phyloP scores from a whole-genome alignment of 768 basidiomycete species.

The Dendrothele bispora region DNA sequence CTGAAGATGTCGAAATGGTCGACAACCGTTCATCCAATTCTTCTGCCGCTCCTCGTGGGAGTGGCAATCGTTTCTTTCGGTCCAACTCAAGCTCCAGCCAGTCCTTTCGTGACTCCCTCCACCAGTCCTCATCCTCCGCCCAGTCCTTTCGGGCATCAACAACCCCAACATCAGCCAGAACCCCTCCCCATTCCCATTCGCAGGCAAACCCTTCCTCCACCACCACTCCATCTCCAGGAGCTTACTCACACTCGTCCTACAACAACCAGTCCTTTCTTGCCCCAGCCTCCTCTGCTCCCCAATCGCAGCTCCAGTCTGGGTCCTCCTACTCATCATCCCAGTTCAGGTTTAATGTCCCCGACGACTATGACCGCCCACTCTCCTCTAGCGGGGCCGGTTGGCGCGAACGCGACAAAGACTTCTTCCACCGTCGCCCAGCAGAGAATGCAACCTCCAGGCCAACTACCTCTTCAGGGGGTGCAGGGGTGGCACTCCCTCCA shows the following conservation, averaged over 20 bases:
- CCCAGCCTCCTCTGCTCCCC: constrained; percentile 43
- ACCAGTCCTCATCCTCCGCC: constrained; percentile 4
- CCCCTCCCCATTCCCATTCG: neutral
- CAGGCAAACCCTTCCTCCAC: neutral
- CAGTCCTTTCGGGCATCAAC: constrained; percentile 20
- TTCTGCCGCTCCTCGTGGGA: constrained; percentile 11
- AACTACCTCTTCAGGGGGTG: neutral
- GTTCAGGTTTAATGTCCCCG: constrained; percentile 30
- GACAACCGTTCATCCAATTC: constrained; percentile 17
- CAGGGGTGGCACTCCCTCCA: constrained; percentile 6
- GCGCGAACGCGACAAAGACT: no score
- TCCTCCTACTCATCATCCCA: constrained; percentile 58
- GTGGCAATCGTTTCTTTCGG: constrained; percentile 15
- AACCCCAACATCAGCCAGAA: neutral
- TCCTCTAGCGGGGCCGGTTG: constrained; percentile 28
- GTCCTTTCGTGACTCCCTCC: constrained; percentile 11
- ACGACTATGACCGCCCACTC: neutral
- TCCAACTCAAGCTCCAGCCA: no score
- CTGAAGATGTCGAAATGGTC: no score
- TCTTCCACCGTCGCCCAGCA: constrained; percentile 24
- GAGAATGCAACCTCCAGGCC: constrained; percentile 40
- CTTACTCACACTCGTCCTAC: constrained; percentile 41
- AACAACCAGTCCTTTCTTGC: constrained; percentile 78
- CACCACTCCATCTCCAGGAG: constrained; percentile 58
- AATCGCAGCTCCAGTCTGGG: constrained; percentile 62